Base-by-base conservation (phyloP, 2,329 filamentous ascomycete genomes). In the Ophiocordyceps sinensis region DNA sequence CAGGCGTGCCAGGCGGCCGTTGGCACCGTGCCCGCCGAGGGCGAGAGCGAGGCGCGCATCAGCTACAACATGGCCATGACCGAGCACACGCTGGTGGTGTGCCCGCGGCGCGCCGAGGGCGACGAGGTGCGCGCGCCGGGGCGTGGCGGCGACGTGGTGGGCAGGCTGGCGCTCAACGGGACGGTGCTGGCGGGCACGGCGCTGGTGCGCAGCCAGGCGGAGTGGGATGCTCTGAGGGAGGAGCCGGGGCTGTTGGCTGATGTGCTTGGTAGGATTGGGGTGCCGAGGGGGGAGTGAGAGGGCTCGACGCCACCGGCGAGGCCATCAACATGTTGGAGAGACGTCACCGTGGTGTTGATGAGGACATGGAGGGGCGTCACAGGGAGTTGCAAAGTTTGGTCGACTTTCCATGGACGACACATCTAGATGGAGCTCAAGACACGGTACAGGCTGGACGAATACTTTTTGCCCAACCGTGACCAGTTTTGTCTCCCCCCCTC, bases 61-160 rank as follows among this genome's bases (percentile, higher is more conserved):
- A 78, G 74, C 56, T 81, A 81, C 54, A 81, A 80, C 51, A 56
- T 80, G 47, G 75, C 70, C 39, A 65, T 81, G 60, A 80, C 76
- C 17, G 60, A 61, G 43, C 58, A 56, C 14, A 62, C 59, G 1
- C 64, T 81, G 53, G 71, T 71, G 0, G 44, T 81, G 1, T 68
- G 69, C 44, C 77, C 77, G 1, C 62, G 77, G 2, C 47, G 64
- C 2, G 62, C 67, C 0, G 75, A 79, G 50, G 75, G 75, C 0
- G 54, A 54, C 1, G 48, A 51, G 15, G 49, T 62, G 2, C 45
- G 56, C 5, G 47, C 56, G 38, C 17, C 36, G 17, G 23, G 5
- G 1, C 51, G 57, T 1, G 51, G 59, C 1, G 47, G 12, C 5
- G 52, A 57, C 1, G 53, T 63, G 2, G 49, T 66, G 3, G 73